phyloP scores from a whole-genome alignment of 2,329 filamentous ascomycete genomes.

The Cladosporium sp. region DNA sequence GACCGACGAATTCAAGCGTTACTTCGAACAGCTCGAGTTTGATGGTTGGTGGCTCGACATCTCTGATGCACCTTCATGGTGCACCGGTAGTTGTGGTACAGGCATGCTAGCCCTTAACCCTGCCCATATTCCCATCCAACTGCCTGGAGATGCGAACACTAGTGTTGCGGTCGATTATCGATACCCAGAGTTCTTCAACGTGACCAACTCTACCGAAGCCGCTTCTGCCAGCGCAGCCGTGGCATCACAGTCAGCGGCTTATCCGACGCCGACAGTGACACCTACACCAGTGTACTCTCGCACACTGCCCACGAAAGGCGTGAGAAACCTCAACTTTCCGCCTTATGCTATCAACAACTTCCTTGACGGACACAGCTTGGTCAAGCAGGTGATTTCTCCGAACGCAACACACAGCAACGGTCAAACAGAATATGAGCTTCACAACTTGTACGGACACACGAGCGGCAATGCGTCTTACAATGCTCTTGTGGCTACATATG shows the following conservation, averaged over 20 bases:
- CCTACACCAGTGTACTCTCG: conserved; percentile 16
- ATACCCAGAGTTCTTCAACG: conserved; percentile 22
- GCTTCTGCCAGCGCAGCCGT: conserved; percentile 18
- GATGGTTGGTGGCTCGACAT: conserved; percentile 25
- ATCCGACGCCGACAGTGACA: conserved; percentile 14
- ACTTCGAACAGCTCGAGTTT: conserved; percentile 18
- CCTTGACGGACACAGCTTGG: conserved; percentile 19
- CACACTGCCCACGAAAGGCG: conserved; percentile 19
- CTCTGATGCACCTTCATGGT: conserved; percentile 17
- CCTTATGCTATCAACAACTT: conserved; percentile 25
- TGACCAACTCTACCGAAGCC: conserved; percentile 25
- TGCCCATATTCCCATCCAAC: conserved; percentile 22
- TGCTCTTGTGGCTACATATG: conserved; percentile 48
- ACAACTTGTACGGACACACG: conserved; percentile 22
- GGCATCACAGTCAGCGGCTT: conserved; percentile 16
- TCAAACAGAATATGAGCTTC: conserved; percentile 24
- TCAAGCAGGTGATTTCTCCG: conserved; percentile 19
- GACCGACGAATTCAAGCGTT: conserved; percentile 22
- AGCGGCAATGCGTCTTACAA: conserved; percentile 21
- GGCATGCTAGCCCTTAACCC: conserved; percentile 18
- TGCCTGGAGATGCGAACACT: conserved; percentile 22
- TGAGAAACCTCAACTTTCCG: conserved; percentile 22
- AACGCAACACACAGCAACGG: conserved; percentile 24
- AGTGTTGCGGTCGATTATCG: conserved; percentile 22
- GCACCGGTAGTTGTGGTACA: conserved; percentile 20